A percentile compares a stretch with the other conserved stretches of the same genome.
phyloP scores from a whole-genome alignment of 2,329 filamentous ascomycete species.

The Claviceps digitariae region DNA sequence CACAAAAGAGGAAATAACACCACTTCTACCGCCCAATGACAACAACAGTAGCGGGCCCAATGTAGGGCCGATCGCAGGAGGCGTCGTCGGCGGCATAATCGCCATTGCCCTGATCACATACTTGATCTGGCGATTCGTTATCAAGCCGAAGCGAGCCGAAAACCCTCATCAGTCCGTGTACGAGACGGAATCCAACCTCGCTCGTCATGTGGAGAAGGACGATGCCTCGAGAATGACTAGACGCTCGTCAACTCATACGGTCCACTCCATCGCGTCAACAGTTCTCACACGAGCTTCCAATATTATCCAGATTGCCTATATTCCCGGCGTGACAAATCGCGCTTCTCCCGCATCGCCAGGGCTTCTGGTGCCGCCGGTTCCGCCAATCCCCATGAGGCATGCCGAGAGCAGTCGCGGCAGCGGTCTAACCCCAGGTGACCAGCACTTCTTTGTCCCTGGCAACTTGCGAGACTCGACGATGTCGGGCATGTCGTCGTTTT shows the following conservation, averaged over 20 bases:
- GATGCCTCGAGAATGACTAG: slow-evolving; percentile 27
- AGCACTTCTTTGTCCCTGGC: slow-evolving; percentile 86
- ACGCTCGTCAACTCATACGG: slow-evolving; percentile 71
- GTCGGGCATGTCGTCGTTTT: slow-evolving; percentile 56
- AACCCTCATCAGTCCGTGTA: slow-evolving; percentile 35
- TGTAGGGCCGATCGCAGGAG: slow-evolving; percentile 77
- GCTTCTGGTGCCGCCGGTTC: slow-evolving; percentile 78
- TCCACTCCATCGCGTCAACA: slow-evolving; percentile 85
- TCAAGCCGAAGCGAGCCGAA: slow-evolving; percentile 64
- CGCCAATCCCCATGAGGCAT: slow-evolving; percentile 65
- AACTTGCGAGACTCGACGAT: slow-evolving; percentile 87
- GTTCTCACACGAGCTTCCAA: slow-evolving; percentile 93
- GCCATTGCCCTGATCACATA: slow-evolving; percentile 63
- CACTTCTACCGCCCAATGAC: slow-evolving; percentile 9
- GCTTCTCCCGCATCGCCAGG: slow-evolving; percentile 72
- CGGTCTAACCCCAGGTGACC: slow-evolving; percentile 51
- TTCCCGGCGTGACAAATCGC: slow-evolving; percentile 90
- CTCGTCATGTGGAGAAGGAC: slow-evolving; percentile 31
- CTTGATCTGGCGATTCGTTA: slow-evolving; percentile 75
- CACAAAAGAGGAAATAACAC: slow-evolving; percentile 15
- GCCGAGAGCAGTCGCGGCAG: slow-evolving; percentile 32
- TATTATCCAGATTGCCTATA: slow-evolving; percentile 98
- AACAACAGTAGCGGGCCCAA: slow-evolving; percentile 40
- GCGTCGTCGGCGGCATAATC: slow-evolving; percentile 74
- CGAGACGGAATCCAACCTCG: slow-evolving; percentile 38